A percentile compares a stretch with the other conserved stretches of the same genome.
Evolutionary conservation across 2,329 filamentous ascomycete genomes (phyloP).

Genomic region (Fusarium goolgardi): DNA sequence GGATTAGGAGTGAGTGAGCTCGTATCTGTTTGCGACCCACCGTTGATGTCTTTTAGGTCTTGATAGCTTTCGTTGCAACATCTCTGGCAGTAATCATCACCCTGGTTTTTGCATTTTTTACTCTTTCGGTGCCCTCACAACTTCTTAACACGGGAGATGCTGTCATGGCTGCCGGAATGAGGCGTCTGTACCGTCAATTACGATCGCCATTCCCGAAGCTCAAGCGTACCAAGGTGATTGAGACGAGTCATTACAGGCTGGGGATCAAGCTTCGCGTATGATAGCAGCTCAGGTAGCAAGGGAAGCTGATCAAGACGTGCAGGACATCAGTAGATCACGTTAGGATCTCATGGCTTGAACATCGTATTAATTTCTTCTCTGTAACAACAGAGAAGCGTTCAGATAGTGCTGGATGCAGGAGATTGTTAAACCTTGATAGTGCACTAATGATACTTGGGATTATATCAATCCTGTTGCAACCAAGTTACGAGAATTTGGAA

Average conservation of each 20-base stretch:
- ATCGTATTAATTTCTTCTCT: fast-evolving
- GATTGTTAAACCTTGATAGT: no score
- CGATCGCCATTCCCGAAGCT: not conserved
- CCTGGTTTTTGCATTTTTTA: not conserved
- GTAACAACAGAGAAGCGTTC: not conserved
- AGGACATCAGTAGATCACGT: fast-evolving
- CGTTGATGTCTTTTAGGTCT: not conserved
- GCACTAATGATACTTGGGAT: no score
- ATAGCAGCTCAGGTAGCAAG: not conserved
- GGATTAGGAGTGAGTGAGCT: not conserved
- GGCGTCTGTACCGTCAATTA: fast-evolving
- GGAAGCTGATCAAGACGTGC: fast-evolving
- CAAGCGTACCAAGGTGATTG: not conserved
- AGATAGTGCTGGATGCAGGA: not conserved
- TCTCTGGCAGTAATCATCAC: not conserved
- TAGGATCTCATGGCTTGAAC: fast-evolving
- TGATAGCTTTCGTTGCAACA: conserved; percentile 1
- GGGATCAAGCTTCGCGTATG: not conserved
- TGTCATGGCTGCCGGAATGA: not conserved
- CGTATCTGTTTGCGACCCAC: fast-evolving
- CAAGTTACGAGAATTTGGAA: no score
- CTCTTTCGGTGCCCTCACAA: not conserved
- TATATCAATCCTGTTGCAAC: no score
- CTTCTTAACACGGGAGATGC: not conserved
- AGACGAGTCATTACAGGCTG: fast-evolving